phyloP scores from a whole-genome alignment of 768 basidiomycete species.

The Suillus discolor region DNA sequence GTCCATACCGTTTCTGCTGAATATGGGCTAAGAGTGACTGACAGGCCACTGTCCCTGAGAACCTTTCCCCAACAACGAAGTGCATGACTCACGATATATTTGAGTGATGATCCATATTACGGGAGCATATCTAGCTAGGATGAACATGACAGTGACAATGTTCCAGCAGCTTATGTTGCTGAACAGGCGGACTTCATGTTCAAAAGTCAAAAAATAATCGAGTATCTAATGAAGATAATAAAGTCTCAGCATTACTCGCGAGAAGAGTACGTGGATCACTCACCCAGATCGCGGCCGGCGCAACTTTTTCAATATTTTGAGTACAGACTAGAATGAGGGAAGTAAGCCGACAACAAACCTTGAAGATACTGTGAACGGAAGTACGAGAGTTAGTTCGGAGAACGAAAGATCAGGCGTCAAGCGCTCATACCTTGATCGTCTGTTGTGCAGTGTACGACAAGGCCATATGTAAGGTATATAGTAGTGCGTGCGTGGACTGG shows the following conservation, averaged over 20 bases:
- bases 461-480: too few relatives aligned
- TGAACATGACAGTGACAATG: constrained; percentile 10
- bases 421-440: constrained; percentile 10
- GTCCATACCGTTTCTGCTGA: not conserved
- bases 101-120: constrained; percentile 8
- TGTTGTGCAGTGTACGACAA: not conserved
- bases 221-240: constrained; percentile 1
- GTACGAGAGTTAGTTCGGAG: not conserved
- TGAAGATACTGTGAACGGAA: constrained; percentile 10
- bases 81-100: constrained; percentile 10
- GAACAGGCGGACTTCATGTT: constrained; percentile 14
- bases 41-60: not conserved
- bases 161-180: constrained; percentile 3
- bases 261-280: not conserved
- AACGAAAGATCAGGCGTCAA: not conserved
- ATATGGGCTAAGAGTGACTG: not conserved
- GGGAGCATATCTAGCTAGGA: constrained; percentile 15
- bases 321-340: too few relatives aligned
- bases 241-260: not conserved
- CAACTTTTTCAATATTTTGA: constrained; percentile 3
- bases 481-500: not conserved
- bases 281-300: constrained; percentile 14
- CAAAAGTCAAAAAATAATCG: constrained; percentile 15
- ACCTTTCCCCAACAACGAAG: not conserved
- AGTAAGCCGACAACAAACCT: constrained; percentile 1